phyloP scores from a whole-genome alignment of 129 eudicot genomes.

The Oenanthe sinensis region DNA sequence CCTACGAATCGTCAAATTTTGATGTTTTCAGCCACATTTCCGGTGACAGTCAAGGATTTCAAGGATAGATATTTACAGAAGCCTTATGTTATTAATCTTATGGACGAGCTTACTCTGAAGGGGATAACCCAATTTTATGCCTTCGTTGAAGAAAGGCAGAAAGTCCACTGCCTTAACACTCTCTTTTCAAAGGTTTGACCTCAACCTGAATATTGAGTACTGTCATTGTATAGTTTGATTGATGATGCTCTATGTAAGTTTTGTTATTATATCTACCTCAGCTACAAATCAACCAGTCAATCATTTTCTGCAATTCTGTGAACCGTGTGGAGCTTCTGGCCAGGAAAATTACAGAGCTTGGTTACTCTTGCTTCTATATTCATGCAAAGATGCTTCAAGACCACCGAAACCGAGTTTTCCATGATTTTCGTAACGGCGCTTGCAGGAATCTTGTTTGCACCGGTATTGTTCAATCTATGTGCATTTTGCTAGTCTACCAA shows the following conservation, averaged over 20 bases:
- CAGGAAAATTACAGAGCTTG: conserved; percentile 87
- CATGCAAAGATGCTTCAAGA: conserved; percentile 98
- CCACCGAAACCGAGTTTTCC: conserved; percentile 87
- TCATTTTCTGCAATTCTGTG: conserved; percentile 89
- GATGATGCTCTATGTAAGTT: not conserved
- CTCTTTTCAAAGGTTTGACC: conserved; percentile 85
- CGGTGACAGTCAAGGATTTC: conserved; percentile 92
- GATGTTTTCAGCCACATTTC: conserved; percentile 99
- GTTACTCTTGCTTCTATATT: conserved; percentile 89
- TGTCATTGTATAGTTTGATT: not conserved
- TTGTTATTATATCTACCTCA: conserved; percentile 17
- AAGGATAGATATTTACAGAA: conserved; percentile 73
- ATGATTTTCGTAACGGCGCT: conserved; percentile 93
- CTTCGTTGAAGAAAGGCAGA: conserved; percentile 97
- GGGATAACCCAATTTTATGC: conserved; percentile 97
- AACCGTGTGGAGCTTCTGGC: conserved; percentile 88
- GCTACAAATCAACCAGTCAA: conserved; percentile 94
- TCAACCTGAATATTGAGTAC: not conserved
- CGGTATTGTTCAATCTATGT: conserved; percentile 31
- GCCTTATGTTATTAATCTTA: conserved; percentile 88
- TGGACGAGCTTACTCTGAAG: conserved; percentile 98
- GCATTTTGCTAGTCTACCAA: not conserved
- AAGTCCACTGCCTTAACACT: conserved; percentile 97
- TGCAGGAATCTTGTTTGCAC: conserved; percentile 96
- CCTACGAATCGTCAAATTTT: conserved; percentile 74